phyloP scores from a whole-genome alignment of 164 flowering plant species.

The Vitis rotundifolia region DNA sequence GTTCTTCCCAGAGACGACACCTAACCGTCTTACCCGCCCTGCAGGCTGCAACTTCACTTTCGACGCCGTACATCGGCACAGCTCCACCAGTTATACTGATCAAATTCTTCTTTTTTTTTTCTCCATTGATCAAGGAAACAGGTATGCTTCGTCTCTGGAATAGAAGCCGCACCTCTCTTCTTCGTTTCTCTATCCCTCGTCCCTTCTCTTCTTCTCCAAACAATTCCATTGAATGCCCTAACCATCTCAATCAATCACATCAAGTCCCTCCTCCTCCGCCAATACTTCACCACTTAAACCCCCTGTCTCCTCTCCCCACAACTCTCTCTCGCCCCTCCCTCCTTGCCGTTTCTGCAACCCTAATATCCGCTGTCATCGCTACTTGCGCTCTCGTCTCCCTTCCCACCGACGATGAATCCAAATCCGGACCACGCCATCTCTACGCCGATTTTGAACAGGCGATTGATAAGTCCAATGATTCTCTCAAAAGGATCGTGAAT shows the following conservation, averaged over 20 bases:
- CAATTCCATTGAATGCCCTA: constrained; percentile 14
- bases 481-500: constrained; percentile 37
- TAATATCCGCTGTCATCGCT: constrained; percentile 35
- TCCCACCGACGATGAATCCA: not conserved
- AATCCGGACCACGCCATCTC: constrained; percentile 9
- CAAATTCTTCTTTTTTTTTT: not conserved
- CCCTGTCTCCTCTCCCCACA: constrained; percentile 16
- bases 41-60: too few species aligned
- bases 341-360: constrained; percentile 49
- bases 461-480: constrained; percentile 41
- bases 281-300: constrained; percentile 20
- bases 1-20: too few species aligned
- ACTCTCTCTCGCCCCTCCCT: constrained; percentile 28
- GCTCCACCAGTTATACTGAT: too few species aligned
- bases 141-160: constrained; percentile 49
- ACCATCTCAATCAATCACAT: constrained; percentile 14
- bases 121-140: not conserved
- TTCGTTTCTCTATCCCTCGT: constrained; percentile 21
- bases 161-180: constrained; percentile 21
- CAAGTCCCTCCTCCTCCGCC: constrained; percentile 28
- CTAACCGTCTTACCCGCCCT: constrained; percentile 3
- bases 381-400: constrained; percentile 20
- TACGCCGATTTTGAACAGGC: constrained; percentile 40
- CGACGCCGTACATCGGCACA: too few species aligned
- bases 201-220: constrained; percentile 15